Evolutionary conservation across 2,329 filamentous ascomycete species (phyloP).

Genomic region (Lasiodiplodia citricola): DNA sequence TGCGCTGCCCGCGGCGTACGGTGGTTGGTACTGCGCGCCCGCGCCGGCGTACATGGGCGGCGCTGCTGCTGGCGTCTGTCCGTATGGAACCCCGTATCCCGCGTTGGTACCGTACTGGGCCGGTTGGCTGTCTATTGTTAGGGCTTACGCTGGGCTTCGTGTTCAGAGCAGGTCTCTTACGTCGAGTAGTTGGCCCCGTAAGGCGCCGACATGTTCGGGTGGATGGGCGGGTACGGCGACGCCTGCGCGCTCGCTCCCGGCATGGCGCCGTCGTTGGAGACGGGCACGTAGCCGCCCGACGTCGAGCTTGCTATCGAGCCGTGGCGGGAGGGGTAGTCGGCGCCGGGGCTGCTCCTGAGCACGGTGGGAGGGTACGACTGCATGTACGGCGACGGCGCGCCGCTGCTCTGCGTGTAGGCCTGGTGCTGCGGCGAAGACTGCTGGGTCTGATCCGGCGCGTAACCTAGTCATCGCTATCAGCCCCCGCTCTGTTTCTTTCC

Average conservation of each 20-base stretch:
- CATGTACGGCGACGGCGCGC: constrained; percentile 23
- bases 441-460: constrained; percentile 23
- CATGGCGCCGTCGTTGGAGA: constrained; percentile 33
- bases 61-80: constrained; percentile 33
- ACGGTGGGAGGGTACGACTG: constrained; percentile 20
- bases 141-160: constrained; percentile 2
- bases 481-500: neutral
- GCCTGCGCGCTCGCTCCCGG: constrained; percentile 35
- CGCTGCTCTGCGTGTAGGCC: constrained; percentile 26
- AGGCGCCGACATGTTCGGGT: constrained; percentile 37
- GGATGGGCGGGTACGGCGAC: constrained; percentile 41
- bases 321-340: constrained; percentile 20
- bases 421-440: constrained; percentile 23
- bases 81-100: constrained; percentile 39
- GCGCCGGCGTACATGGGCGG: constrained; percentile 43
- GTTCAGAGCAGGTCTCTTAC: constrained; percentile 30
- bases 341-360: constrained; percentile 23
- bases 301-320: constrained; percentile 35
- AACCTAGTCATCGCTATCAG: constrained; percentile 18
- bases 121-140: constrained; percentile 33
- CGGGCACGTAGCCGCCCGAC: constrained; percentile 34
- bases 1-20: constrained; percentile 38
- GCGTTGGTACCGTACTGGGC: constrained; percentile 38
- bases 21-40: constrained; percentile 37
- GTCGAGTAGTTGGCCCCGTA: constrained; percentile 41